Conservation (phyloP, 225 moss, liverwort and hornwort species). For the Bryoerythrophyllum caledonicum region DNA sequence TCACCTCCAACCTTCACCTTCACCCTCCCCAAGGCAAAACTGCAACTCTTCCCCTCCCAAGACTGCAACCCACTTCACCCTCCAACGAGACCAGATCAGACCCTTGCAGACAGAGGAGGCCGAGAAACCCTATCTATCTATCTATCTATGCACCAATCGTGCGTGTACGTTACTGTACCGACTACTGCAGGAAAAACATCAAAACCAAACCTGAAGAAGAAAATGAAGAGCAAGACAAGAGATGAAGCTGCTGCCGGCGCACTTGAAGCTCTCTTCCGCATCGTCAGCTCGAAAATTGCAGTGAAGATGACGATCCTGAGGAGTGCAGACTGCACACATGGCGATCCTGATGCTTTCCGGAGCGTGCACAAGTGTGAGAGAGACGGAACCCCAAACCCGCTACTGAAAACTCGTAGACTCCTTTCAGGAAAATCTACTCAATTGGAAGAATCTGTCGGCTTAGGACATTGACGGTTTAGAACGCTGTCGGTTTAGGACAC, state of each 20-base stretch:
- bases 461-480: too few species aligned
- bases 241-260: background rate
- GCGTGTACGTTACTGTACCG: background rate
- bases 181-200: background rate
- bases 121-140: background rate
- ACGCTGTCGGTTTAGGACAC: background rate
- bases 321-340: constrained; percentile 9
- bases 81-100: background rate
- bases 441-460: background rate
- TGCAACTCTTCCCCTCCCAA: background rate
- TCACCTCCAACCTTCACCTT: too few species aligned
- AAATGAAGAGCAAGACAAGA: background rate
- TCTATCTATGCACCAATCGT: too few species aligned
- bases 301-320: constrained; percentile 2
- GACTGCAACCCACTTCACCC: background rate
- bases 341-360: background rate
- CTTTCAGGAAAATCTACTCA: background rate
- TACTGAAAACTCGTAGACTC: background rate
- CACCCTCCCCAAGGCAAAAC: background rate
- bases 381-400: background rate
- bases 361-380: background rate
- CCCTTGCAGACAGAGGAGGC: background rate
- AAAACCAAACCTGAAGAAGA: background rate
- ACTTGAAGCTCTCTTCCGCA: too few species aligned
- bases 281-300: background rate